Percentiles rank a stretch among this genome's conserved stretches.
Evolutionary conservation across 2,329 filamentous ascomycete genomes (phyloP).

Genomic region (Graphilbum ipis-grandicollis): DNA sequence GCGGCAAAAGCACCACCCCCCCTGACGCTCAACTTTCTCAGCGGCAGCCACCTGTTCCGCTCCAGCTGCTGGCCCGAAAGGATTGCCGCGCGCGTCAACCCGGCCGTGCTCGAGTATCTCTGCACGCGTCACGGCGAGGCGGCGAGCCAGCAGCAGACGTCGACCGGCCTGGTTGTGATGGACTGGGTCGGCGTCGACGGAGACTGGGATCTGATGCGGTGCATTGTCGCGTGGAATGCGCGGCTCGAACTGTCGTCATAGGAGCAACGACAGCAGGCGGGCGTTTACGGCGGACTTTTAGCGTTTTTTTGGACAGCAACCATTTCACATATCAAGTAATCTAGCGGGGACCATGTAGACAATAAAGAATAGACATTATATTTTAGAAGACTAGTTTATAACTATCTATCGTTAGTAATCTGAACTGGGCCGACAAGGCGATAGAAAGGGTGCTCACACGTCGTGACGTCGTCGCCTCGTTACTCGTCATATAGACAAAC

Average conservation of each 20-base stretch:
- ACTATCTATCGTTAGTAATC: too few relatives aligned
- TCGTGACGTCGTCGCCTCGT: too few relatives aligned
- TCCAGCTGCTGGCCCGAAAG: conserved; percentile 82
- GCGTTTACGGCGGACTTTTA: too few relatives aligned
- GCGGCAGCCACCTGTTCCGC: conserved; percentile 88
- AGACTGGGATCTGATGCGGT: conserved; percentile 79
- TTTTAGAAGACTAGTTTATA: too few relatives aligned
- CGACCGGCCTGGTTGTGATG: conserved; percentile 76
- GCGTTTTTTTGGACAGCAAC: too few relatives aligned
- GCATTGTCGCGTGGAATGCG: conserved; percentile 84
- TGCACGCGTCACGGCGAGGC: conserved; percentile 36
- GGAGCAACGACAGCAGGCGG: too few relatives aligned
- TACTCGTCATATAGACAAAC: too few relatives aligned
- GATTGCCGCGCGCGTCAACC: conserved; percentile 77
- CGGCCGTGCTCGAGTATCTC: conserved; percentile 47
- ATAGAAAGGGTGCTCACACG: too few relatives aligned
- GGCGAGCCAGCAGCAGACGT: conserved; percentile 47
- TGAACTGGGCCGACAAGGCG: too few relatives aligned
- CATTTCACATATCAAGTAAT: too few relatives aligned
- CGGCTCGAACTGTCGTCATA: conserved; percentile 39
- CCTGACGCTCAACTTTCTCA: conserved; percentile 81
- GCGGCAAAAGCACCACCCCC: conserved; percentile 13
- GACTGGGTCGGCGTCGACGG: conserved; percentile 81
- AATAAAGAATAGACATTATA: too few relatives aligned
- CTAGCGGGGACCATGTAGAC: too few relatives aligned